These are phyloP conservation scores for Pyrenopolyporus hunteri DNA, from an alignment of 495 filamentous ascomycete genomes.

Conservation along the genomic window DNA sequence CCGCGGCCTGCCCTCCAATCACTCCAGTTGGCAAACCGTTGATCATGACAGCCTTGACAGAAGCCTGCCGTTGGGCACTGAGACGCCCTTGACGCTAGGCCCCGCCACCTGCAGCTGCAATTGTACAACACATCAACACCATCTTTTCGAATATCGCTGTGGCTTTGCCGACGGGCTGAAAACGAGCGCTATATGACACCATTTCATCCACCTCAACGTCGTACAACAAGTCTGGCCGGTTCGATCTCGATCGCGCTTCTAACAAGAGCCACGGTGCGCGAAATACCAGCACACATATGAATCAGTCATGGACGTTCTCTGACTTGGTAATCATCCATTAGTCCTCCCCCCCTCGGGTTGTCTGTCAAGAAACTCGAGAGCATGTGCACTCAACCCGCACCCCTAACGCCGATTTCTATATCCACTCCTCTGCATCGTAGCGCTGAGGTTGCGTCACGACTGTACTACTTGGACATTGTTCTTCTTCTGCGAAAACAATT, in stretches of 20 bases:
- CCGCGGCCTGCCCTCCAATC: constrained; percentile 41
- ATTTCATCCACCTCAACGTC: constrained; percentile 28
- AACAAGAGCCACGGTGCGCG: constrained; percentile 14
- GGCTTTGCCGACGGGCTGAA: constrained; percentile 24
- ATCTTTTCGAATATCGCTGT: constrained; percentile 35
- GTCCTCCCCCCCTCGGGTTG: constrained; percentile 9
- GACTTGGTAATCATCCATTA: constrained; percentile 20
- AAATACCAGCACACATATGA: constrained; percentile 13
- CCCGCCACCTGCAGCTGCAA: constrained; percentile 46
- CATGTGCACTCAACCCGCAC: constrained; percentile 8
- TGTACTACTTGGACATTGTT: constrained; percentile 98
- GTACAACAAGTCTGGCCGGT: constrained; percentile 24
- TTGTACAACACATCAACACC: constrained; percentile 60
- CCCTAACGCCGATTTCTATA: constrained; percentile 9
- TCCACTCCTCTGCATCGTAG: constrained; percentile 16
- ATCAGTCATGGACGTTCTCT: constrained; percentile 13
- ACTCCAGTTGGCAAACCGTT: constrained; percentile 31
- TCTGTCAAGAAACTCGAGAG: constrained; percentile 18
- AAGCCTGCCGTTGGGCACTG: constrained; percentile 55
- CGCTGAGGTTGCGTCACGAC: constrained; percentile 49
- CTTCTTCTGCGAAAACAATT: constrained; percentile 74
- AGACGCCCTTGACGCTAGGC: constrained; percentile 53
- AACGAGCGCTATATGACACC: constrained; percentile 32
- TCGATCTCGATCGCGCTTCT: constrained; percentile 35
- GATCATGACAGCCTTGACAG: constrained; percentile 42